Evolutionary conservation across 306 rosid species (phyloP), one percentile per base, ranked within the genome.

Genomic region (Fragaria iinumae): DNA sequence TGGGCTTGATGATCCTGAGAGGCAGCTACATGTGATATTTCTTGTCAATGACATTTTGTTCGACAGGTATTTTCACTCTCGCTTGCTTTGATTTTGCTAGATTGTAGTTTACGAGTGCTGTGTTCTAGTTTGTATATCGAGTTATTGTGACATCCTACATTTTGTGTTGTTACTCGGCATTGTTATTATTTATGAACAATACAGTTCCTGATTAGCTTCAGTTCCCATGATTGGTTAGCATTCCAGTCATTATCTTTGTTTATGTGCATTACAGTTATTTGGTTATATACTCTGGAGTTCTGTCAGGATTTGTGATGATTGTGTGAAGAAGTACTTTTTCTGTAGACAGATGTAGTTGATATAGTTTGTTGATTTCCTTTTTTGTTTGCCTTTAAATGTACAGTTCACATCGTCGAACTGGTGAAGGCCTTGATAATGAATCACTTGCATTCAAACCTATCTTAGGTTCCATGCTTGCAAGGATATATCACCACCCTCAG

Each of bases 11-110:
- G 97, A 92, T 64, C 84, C 90, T 20, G 97, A 95, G 84, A 88
- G 97, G 91, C 99, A 90, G 85, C 82, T 95, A 49, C 99, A 95
- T 83, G 84, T 92, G 74, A 89, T 92, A 80, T 92, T 90, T 83
- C 96, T 95, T 43, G 93, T 92, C 74, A 95, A 92, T 83, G 97
- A 95, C 87, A 92, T 92, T 81, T 93, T 95, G 82, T 95, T 95
- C 73, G 97, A 92, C 87, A 88, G 97, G 97, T 92, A 83, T 12
- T 36, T 44, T 10, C 1, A 7, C 25, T 80, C 0, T 53, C 27
- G 69, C 73, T 57, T 57, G 21, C 16, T 23, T 23, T 4, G 56
- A 45, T n/a, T 53, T 55, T 6, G 27, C 18, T 52, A 44, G 3
- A 67, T 23, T 47, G 75, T 49, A 49, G 43, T 43, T 67, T n/a